phyloP scores from a whole-genome alignment of 176 grass and related monocot species.

The Triticum timopheevii region DNA sequence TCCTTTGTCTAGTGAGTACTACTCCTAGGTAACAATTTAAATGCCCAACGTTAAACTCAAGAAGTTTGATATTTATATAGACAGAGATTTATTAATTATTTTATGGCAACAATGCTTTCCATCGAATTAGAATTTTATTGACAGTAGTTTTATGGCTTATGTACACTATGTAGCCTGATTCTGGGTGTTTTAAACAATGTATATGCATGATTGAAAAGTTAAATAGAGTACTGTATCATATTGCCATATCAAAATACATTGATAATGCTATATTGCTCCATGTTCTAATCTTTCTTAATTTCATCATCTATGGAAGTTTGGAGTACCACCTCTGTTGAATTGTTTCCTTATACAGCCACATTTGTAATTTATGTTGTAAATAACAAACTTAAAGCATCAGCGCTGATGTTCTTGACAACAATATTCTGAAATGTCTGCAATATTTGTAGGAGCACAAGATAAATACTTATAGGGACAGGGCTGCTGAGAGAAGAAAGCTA shows the following conservation, averaged over 20 bases:
- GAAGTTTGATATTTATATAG: background rate
- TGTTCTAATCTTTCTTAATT: conserved; percentile 5
- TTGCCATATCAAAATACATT: background rate
- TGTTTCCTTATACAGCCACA: background rate
- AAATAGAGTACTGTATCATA: background rate
- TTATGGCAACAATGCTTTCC: background rate
- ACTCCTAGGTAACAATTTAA: background rate
- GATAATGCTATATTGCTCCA: background rate
- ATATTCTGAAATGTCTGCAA: conserved; percentile 22
- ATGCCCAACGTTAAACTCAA: background rate
- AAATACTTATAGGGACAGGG: conserved; percentile 80
- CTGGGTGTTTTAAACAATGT: background rate
- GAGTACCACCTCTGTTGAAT: background rate
- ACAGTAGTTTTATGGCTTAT: background rate
- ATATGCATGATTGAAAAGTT: background rate
- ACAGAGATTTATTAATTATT: background rate
- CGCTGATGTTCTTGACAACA: conserved; percentile 7
- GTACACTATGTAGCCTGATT: conserved; percentile 11
- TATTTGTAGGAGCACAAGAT: conserved; percentile 44
- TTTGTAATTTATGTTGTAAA: background rate
- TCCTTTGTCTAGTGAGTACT: background rate
- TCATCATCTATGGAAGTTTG: background rate
- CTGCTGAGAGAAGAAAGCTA: conserved; percentile 77
- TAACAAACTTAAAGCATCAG: background rate
- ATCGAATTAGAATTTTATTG: background rate